Base-by-base conservation (phyloP, 495 filamentous ascomycete genomes). In the Aspergillus biplanus region DNA sequence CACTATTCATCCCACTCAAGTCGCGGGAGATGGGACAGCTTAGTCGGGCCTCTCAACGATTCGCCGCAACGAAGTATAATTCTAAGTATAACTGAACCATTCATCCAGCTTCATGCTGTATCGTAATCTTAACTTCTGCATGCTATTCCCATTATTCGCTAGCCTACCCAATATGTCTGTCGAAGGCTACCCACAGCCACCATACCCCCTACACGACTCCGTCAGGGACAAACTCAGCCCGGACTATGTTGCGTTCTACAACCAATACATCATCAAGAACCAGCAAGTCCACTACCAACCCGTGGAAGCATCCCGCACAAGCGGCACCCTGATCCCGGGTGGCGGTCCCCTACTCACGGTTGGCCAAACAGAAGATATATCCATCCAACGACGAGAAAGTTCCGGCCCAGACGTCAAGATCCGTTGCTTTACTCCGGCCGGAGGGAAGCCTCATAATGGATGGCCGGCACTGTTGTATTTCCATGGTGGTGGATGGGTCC, bases 401-500 rank as follows among this genome's bases (percentile, higher is more conserved):
- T 67, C 75, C 13, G 83, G 83, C 0, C 80, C 82, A 2, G 70
- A 81, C 37, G 70, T 86, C 33, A 44, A 44, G 4, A 15, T 44
- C 66, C 59, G 0, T 58, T 85, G 21, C 76, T 86, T 86, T 61
- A 84, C 80, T 3, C 83, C 83, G 0, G 69, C 69, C 4, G 78
- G 79, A 0, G 61, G 73, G 9, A 67, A 44, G 9, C 83, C 85
- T 0, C 67, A 67, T 11, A 67, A 61, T 1, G 85, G 85, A 59
- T 87, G 83, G 83, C 82, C 83, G 3, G 78, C 83, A 15, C 78
- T 83, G 71, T 58, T 87, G 4, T 87, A 84, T 63, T 82, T 83
- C 65, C 85, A 87, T 61, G 85, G 85, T 11, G 84, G 83, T 6
- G 84, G 84, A 11, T 87, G 84, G 84, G 84, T 86, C 11, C 60